A percentile compares a stretch with the other conserved stretches of the same genome.
phyloP scores from a whole-genome alignment of 768 basidiomycete species.

The Panaeolus papilionaceus region DNA sequence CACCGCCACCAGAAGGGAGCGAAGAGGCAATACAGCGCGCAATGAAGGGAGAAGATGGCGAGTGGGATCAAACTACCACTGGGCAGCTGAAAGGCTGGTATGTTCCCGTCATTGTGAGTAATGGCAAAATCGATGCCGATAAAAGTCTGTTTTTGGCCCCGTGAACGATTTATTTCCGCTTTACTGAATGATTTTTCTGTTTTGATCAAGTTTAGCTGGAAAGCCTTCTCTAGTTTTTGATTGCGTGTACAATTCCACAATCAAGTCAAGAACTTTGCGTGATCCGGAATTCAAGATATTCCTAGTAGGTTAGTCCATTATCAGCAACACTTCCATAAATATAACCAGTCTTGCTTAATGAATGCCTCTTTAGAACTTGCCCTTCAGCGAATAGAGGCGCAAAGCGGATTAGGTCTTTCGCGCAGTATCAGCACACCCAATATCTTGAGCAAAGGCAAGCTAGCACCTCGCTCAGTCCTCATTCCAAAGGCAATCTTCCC shows the following conservation, averaged over 20 bases:
- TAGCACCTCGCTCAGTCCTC: constrained; percentile 59
- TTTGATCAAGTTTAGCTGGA: constrained; percentile 55
- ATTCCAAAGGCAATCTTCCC: constrained; percentile 52
- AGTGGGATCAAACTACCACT: constrained; percentile 42
- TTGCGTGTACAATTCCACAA: constrained; percentile 63
- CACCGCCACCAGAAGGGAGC: constrained; percentile 67
- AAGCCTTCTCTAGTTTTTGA: constrained; percentile 76
- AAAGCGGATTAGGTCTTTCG: constrained; percentile 64
- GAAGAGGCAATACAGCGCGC: constrained; percentile 66
- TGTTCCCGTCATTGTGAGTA: constrained; percentile 76
- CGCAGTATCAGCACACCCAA: constrained; percentile 77
- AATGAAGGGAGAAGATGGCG: constrained; percentile 50
- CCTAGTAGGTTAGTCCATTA: constrained; percentile 58
- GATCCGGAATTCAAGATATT: constrained; percentile 74
- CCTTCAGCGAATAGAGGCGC: constrained; percentile 69
- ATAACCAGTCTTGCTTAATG: constrained; percentile 13
- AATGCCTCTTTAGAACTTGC: constrained; percentile 58
- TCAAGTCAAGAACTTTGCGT: constrained; percentile 64
- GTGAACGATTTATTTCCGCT: constrained; percentile 2
- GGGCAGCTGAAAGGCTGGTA: constrained; percentile 52
- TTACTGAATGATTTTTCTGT: constrained; percentile 18
- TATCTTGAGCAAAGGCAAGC: constrained; percentile 77
- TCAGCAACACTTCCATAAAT: constrained; percentile 25
- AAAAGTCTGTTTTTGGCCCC: constrained; percentile 57
- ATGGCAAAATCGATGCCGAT: constrained; percentile 65